A percentile compares a stretch with the other conserved stretches of the same genome.
phyloP scores from a whole-genome alignment of 1,284 basidiomycete genomes.

The Ustilago nuda region DNA sequence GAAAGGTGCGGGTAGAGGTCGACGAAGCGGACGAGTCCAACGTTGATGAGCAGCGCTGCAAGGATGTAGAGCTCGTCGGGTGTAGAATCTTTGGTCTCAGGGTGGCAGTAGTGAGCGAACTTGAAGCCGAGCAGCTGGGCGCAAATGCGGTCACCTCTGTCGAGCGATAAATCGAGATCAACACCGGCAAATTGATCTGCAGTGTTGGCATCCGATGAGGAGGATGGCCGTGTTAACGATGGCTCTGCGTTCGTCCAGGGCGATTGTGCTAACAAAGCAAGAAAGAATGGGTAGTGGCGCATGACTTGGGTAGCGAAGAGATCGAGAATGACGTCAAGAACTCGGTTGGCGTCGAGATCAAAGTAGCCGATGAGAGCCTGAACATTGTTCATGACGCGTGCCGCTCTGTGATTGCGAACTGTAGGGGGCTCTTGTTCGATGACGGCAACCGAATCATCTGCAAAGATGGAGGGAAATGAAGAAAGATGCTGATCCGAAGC shows the following conservation, averaged over 20 bases:
- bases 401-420: slow-evolving; percentile 59
- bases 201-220: neutral
- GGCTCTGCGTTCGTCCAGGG: slow-evolving; percentile 75
- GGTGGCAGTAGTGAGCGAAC: slow-evolving; percentile 82
- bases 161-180: slow-evolving; percentile 56
- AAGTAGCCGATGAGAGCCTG: slow-evolving; percentile 77
- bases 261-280: slow-evolving; percentile 84
- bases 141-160: slow-evolving; percentile 73
- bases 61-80: slow-evolving; percentile 83
- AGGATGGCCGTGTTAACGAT: slow-evolving; percentile 6
- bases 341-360: slow-evolving; percentile 92
- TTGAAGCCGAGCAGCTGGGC: slow-evolving; percentile 97
- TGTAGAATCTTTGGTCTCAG: slow-evolving; percentile 71
- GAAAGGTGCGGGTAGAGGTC: slow-evolving; percentile 87
- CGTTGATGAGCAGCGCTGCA: slow-evolving; percentile 87
- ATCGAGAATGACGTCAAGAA: slow-evolving; percentile 92
- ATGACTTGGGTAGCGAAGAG: slow-evolving; percentile 84
- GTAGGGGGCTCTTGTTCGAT: slow-evolving; percentile 51
- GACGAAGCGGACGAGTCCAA: slow-evolving; percentile 84
- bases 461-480: slow-evolving; percentile 11
- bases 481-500: neutral
- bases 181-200: slow-evolving; percentile 21
- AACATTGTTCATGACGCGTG: slow-evolving; percentile 64
- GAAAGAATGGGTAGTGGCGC: slow-evolving; percentile 90
- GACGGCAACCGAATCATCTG: slow-evolving; percentile 31